phyloP scores from a whole-genome alignment of 768 basidiomycete genomes.

The Macrolepiota albuminosa region DNA sequence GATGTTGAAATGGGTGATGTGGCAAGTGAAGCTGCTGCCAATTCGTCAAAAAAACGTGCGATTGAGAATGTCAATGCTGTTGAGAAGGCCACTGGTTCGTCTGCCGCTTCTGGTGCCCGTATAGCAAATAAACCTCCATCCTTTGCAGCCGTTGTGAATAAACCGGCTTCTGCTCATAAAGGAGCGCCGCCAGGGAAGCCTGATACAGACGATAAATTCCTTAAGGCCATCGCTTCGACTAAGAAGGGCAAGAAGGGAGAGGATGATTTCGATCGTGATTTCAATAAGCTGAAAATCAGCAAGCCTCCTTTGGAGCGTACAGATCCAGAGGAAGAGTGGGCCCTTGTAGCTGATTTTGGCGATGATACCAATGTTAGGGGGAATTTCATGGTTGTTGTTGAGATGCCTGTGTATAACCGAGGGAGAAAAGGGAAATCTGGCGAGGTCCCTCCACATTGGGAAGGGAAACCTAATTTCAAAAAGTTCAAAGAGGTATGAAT shows the following conservation, averaged over 20 bases:
- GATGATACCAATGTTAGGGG: slow-evolving; percentile 59
- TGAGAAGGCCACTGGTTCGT: background rate
- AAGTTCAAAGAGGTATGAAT: slow-evolving; percentile 63
- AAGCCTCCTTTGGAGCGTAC: slow-evolving; percentile 51
- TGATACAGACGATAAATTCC: slow-evolving; percentile 64
- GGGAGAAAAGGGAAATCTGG: slow-evolving; percentile 16
- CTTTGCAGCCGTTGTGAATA: slow-evolving; percentile 10
- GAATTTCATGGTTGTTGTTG: slow-evolving; percentile 77
- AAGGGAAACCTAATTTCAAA: slow-evolving; percentile 63
- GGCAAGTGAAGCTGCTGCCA: slow-evolving; percentile 9
- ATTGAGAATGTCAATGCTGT: slow-evolving; percentile 30
- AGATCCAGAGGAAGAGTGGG: slow-evolving; percentile 52
- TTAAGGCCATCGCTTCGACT: slow-evolving; percentile 69
- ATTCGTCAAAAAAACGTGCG: slow-evolving; percentile 39
- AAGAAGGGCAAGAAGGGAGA: slow-evolving; percentile 65
- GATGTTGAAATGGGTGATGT: slow-evolving; percentile 35
- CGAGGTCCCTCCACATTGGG: slow-evolving; percentile 32
- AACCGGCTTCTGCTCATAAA: slow-evolving; percentile 16
- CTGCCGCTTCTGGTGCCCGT: background rate
- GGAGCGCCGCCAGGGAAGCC: slow-evolving; percentile 39
- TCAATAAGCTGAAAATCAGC: slow-evolving; percentile 70
- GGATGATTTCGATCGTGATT: slow-evolving; percentile 73
- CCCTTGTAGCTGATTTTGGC: slow-evolving; percentile 59
- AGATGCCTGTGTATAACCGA: slow-evolving; percentile 51
- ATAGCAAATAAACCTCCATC: background rate